phyloP scores from a whole-genome alignment of 2,329 filamentous ascomycete species.

The Scytalidium lignicola region DNA sequence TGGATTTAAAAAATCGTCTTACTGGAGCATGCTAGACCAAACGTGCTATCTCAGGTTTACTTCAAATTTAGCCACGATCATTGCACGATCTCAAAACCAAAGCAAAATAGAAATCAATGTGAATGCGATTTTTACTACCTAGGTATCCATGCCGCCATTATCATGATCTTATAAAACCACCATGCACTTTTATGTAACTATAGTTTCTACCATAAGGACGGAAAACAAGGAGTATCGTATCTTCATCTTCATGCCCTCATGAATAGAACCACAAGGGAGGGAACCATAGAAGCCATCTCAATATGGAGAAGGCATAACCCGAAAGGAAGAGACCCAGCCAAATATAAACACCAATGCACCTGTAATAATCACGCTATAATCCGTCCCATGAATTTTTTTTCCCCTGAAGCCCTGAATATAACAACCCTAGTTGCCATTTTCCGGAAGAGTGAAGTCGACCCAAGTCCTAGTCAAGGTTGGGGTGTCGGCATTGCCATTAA shows the following conservation, averaged over 20 bases:
- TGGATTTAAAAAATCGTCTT: no score
- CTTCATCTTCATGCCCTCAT: neutral
- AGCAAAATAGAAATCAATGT: neutral
- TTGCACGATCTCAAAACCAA: neutral
- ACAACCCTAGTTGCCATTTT: neutral
- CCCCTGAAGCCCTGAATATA: neutral
- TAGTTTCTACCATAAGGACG: neutral
- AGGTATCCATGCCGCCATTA: neutral
- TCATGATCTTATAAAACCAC: neutral
- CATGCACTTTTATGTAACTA: neutral
- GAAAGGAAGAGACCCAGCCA: neutral
- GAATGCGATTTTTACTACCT: neutral
- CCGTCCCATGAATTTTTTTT: neutral
- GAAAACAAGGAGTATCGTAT: neutral
- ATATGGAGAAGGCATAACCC: neutral
- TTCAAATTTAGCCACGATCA: no score
- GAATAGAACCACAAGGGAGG: neutral
- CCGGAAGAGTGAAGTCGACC: conserved; percentile 19
- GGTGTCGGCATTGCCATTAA: conserved; percentile 15
- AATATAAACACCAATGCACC: neutral
- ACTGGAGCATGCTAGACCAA: no score
- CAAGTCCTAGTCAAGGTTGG: conserved; percentile 19
- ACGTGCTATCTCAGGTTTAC: no score
- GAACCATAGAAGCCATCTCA: neutral
- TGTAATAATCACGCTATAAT: neutral